Base-by-base conservation (phyloP, 805 yeast species). In the Candida tallmaniae region DNA sequence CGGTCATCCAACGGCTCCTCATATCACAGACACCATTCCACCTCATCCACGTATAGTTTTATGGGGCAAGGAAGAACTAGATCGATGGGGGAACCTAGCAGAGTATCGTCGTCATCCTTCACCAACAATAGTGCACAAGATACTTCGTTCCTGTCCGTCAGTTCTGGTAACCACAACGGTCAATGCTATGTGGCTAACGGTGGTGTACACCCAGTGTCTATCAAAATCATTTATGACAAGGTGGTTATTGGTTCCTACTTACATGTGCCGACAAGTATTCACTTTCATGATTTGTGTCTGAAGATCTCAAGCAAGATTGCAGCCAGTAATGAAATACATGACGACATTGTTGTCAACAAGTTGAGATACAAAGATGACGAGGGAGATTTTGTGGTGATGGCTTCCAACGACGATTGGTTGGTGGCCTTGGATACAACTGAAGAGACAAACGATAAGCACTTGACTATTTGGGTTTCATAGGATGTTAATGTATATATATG, bases 351-450 rank as follows among this genome's bases (percentile, higher is more conserved):
- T 33, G 65, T 63, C 17, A 59, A 53, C 29, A 73, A 82, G 48
- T 69, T 93, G 41, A 80, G 80, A 56, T 90, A 87, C 54, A 78
- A 78, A 53, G 98, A 93, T 58, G 98, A 93, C 59, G 98, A 93
- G 54, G 96, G 95, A 12, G 98, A 93, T 55, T 82, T 76, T 54
- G 94, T 93, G 27, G 78, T 83, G 31, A 76, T 90, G 59, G 83
- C 80, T 45, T 76, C 87, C 21, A 83, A 82, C 42, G 97, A 90
- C 34, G 97, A 90, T 54, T 83, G 96, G 85, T 61, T 57, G 19
- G 77, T 89, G 54, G 97, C 95, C 2, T 72, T 81, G 37, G 96
- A 86, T 43, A 62, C 62, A 67, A 47, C 63, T 29, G 66, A 63
- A 11, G 71, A 66, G 37, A 37, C 54, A 17, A 48, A 45, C 38